Conservation (phyloP, 805 yeast genomes). For the Sugiyamaella mastotermitis region DNA sequence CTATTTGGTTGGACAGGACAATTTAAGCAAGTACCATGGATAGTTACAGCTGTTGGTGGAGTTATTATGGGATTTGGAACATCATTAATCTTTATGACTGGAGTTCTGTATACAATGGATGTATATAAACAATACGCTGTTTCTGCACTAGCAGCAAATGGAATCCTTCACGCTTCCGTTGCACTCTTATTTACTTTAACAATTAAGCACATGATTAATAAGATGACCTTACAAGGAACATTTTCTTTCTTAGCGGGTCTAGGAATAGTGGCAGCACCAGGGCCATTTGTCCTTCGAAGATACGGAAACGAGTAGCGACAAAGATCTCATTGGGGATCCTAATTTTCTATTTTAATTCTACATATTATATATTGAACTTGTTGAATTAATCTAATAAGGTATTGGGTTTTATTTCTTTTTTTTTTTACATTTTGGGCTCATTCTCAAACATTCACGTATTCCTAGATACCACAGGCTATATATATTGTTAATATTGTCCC, state of each 20-base stretch:
- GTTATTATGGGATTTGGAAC: constrained; percentile 10
- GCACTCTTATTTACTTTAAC: constrained; percentile 4
- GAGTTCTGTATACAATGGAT: constrained; percentile 8
- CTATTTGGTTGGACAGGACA: constrained; percentile 15
- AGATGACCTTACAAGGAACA: constrained; percentile 11
- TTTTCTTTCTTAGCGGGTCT: constrained; percentile 12
- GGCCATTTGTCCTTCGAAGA: constrained; percentile 8
- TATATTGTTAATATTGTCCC: too few species aligned
- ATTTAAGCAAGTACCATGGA: constrained; percentile 6
- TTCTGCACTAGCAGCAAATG: constrained; percentile 8
- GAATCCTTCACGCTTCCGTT: constrained; percentile 1
- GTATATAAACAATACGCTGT: constrained; percentile 6
- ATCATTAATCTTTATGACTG: constrained; percentile 7
- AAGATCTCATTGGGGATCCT: constrained; percentile 4
- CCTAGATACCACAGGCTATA: too few species aligned
- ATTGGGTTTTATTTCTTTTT: too few species aligned
- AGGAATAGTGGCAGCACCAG: constrained; percentile 7
- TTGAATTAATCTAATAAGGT: too few species aligned
- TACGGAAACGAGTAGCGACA: constrained; percentile 7
- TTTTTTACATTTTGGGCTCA: too few species aligned
- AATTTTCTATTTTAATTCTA: background rate
- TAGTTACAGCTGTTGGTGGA: constrained; percentile 7
- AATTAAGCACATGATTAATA: constrained; percentile 3
- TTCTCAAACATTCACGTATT: too few species aligned
- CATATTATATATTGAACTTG: too few species aligned